Percentiles rank a stretch among this genome's conserved stretches.
These are phyloP conservation scores for Exophiala viscosa DNA, from an alignment of 2,329 filamentous ascomycete genomes.

Conservation along the genomic window DNA sequence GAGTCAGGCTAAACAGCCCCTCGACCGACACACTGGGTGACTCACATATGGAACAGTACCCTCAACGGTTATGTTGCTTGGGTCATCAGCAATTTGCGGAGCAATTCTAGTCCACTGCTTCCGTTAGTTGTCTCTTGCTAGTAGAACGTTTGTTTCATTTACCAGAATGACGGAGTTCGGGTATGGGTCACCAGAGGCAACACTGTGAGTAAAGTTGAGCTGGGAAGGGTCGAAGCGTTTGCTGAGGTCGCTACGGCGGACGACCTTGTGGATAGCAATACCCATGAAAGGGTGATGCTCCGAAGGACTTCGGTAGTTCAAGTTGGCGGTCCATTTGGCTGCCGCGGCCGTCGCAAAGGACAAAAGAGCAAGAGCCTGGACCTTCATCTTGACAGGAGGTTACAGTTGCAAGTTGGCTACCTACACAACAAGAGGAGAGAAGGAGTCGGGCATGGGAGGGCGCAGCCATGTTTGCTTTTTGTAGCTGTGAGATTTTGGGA, in stretches of 20 bases:
- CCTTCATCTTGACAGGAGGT: constrained; percentile 5
- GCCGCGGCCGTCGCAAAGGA: constrained; percentile 13
- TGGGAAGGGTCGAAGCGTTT: constrained; percentile 43
- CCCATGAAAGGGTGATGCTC: constrained; percentile 61
- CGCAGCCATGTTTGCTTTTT: too few relatives aligned
- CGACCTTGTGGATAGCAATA: constrained; percentile 61
- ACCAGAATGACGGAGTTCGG: constrained; percentile 40
- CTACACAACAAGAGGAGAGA: too few relatives aligned
- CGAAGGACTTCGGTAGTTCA: constrained; percentile 67
- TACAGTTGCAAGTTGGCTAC: too few relatives aligned
- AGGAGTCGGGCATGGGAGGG: too few relatives aligned
- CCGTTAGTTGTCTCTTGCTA: too few relatives aligned
- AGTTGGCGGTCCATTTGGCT: constrained; percentile 42
- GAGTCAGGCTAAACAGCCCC: constrained; percentile 40
- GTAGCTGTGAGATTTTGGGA: too few relatives aligned
- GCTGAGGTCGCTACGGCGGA: constrained; percentile 51
- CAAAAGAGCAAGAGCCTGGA: constrained; percentile 15
- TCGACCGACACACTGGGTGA: too few relatives aligned
- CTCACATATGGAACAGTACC: too few relatives aligned
- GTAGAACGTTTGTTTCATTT: too few relatives aligned
- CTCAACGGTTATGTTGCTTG: constrained; percentile 53
- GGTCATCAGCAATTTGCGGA: constrained; percentile 42
- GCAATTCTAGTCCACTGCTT: constrained; percentile 39
- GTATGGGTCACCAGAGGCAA: constrained; percentile 49
- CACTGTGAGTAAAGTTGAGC: constrained; percentile 63